phyloP scores from a whole-genome alignment of 495 filamentous ascomycete species.

The Margaritispora aquatica region DNA sequence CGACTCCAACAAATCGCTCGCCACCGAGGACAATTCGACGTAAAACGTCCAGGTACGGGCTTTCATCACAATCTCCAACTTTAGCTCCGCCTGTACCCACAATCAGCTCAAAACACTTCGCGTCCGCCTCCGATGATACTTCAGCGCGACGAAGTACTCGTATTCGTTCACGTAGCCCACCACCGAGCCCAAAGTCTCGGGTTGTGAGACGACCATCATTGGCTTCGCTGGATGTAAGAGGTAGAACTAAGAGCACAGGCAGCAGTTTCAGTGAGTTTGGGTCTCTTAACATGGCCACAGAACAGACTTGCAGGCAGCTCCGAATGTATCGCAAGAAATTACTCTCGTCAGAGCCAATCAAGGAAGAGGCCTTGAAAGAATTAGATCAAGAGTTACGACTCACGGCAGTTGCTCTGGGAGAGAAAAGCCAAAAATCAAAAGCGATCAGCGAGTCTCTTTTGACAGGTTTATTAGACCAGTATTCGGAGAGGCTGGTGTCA shows the following conservation, averaged over 20 bases:
- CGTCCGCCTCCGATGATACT: constrained; percentile 15
- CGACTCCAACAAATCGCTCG: constrained; percentile 50
- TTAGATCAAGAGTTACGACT: constrained; percentile 74
- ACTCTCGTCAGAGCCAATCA: constrained; percentile 53
- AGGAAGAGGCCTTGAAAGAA: constrained; percentile 60
- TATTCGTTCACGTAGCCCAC: constrained; percentile 34
- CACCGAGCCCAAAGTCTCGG: constrained; percentile 23
- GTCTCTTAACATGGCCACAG: constrained; percentile 65
- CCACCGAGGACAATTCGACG: constrained; percentile 53
- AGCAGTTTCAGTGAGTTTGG: constrained; percentile 50
- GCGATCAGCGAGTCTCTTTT: constrained; percentile 52
- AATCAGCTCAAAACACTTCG: constrained; percentile 15
- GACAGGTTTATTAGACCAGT: constrained; percentile 60
- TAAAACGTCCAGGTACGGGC: constrained; percentile 33
- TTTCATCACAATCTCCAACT: constrained; percentile 19
- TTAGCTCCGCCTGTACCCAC: constrained; percentile 20
- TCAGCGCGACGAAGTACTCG: constrained; percentile 17
- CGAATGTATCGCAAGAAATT: constrained; percentile 81
- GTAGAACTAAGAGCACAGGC: constrained; percentile 46
- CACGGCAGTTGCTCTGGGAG: constrained; percentile 63
- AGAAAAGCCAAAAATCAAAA: constrained; percentile 44
- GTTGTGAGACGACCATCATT: constrained; percentile 45
- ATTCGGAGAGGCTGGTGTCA: constrained; percentile 60
- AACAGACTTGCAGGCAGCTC: constrained; percentile 72
- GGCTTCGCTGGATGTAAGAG: constrained; percentile 52